phyloP scores from a whole-genome alignment of 345 rosid species.

The Clarkia xantiana region DNA sequence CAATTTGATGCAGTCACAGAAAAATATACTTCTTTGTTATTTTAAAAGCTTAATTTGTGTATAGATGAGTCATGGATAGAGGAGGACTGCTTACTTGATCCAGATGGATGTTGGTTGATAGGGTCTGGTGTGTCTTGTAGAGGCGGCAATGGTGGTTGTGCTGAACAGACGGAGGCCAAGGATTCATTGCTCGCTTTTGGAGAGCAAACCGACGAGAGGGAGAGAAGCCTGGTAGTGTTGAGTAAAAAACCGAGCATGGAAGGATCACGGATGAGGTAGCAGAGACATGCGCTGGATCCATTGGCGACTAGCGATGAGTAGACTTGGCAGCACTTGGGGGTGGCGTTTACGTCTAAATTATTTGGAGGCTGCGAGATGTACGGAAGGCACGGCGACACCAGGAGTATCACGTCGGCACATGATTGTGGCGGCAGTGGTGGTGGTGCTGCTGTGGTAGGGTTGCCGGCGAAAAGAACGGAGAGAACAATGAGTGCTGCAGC shows the following conservation, averaged over 20 bases:
- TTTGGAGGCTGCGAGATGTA: slow-evolving; percentile 56
- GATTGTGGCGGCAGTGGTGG: slow-evolving; percentile 15
- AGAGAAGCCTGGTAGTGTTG: slow-evolving; percentile 38
- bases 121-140: too few relatives aligned
- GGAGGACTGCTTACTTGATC: too few relatives aligned
- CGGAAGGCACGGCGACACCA: slow-evolving; percentile 65
- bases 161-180: slow-evolving; percentile 36
- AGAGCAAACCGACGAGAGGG: slow-evolving; percentile 41
- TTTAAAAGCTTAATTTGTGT: too few relatives aligned
- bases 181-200: slow-evolving; percentile 8
- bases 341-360: slow-evolving; percentile 23
- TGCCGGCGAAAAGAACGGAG: slow-evolving; percentile 9
- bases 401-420: slow-evolving; percentile 43
- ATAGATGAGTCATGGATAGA: too few relatives aligned
- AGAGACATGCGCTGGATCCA: slow-evolving; percentile 40
- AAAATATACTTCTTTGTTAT: too few relatives aligned
- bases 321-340: slow-evolving; percentile 50
- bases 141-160: too few relatives aligned
- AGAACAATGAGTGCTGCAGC: slow-evolving; percentile 10
- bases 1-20: too few relatives aligned
- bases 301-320: slow-evolving; percentile 26
- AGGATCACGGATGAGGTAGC: slow-evolving; percentile 54
- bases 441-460: slow-evolving; percentile 8
- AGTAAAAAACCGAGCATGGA: slow-evolving; percentile 63
- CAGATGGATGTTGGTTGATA: too few relatives aligned